These are phyloP conservation scores for Pisolithus albus DNA, from an alignment of 768 basidiomycete species.

Conservation along the genomic window DNA sequence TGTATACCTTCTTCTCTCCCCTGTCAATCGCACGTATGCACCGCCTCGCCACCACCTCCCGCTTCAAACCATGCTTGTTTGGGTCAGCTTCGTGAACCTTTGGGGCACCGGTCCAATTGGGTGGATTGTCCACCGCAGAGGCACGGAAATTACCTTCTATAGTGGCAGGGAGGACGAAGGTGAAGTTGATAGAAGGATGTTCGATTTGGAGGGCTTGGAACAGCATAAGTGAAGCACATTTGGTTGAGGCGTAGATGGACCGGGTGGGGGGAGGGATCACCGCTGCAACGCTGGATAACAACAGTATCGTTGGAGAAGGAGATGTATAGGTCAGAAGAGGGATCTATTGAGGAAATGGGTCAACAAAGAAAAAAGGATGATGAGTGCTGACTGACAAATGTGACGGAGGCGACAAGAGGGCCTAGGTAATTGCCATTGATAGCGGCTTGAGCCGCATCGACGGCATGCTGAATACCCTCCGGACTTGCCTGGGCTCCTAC, in stretches of 20 bases:
- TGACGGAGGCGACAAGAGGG: constrained; percentile 59
- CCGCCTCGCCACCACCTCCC: constrained; percentile 50
- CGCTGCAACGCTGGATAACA: no score
- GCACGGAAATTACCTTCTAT: constrained; percentile 50
- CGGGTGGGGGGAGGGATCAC: no score
- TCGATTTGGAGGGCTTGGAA: no score
- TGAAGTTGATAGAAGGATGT: no score
- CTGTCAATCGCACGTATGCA: constrained; percentile 48
- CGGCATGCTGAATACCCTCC: constrained; percentile 54
- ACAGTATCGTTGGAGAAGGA: no score
- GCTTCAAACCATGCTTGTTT: constrained; percentile 51
- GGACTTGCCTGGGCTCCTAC: constrained; percentile 23
- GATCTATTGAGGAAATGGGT: constrained; percentile 21
- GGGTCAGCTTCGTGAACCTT: constrained; percentile 41
- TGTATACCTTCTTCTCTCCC: no score
- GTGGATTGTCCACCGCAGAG: constrained; percentile 61
- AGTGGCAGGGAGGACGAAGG: no score
- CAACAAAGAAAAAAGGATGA: not conserved
- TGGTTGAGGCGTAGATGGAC: no score
- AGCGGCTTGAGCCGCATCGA: constrained; percentile 52
- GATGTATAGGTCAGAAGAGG: no score
- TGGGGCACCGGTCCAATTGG: constrained; percentile 26
- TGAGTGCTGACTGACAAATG: constrained; percentile 50
- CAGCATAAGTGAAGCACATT: no score
- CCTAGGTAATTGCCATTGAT: constrained; percentile 61